phyloP scores from a whole-genome alignment of 75 land plant genomes.

The Gnetum montanum region DNA sequence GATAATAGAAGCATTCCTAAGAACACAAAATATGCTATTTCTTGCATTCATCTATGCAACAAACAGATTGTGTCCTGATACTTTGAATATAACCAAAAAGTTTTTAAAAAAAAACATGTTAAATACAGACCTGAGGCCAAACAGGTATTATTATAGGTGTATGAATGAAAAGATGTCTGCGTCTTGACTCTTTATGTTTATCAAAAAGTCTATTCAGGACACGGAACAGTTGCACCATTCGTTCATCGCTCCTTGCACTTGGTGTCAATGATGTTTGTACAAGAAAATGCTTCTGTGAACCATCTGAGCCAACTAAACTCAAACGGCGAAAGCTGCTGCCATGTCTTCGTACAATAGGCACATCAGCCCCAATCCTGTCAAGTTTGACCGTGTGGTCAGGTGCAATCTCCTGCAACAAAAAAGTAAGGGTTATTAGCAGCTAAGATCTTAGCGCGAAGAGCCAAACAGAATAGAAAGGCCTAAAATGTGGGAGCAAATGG shows the following conservation, averaged over 20 bases:
- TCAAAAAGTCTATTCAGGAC: constrained; percentile 92
- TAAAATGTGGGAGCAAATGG: too few relatives aligned
- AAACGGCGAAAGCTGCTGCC: constrained; percentile 97
- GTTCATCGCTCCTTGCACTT: constrained; percentile 98
- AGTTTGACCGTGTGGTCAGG: constrained; percentile 98
- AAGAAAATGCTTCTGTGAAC: constrained; percentile 93
- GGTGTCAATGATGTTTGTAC: constrained; percentile 97
- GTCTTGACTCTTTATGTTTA: constrained; percentile 96
- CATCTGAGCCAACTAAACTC: constrained; percentile 95
- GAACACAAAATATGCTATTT: too few relatives aligned
- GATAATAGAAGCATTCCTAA: too few relatives aligned
- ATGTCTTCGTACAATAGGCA: constrained; percentile 97
- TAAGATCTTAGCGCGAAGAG: not conserved
- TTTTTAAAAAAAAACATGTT: not conserved
- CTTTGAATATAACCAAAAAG: too few relatives aligned
- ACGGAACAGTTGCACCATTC: constrained; percentile 94
- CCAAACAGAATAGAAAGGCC: too few relatives aligned
- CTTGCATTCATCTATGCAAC: too few relatives aligned
- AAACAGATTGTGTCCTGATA: not conserved
- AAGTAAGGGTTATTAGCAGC: not conserved
- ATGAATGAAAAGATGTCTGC: constrained; percentile 82
- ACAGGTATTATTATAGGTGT: constrained; percentile 97
- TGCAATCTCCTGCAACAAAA: constrained; percentile 74
- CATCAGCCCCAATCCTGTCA: constrained; percentile 93
- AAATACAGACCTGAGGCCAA: constrained; percentile 89